Percentiles rank a stretch among this genome's conserved stretches.
Evolutionary conservation across 169 alveolate genomes (phyloP).

Genomic region (Miamiensis avidus): DNA sequence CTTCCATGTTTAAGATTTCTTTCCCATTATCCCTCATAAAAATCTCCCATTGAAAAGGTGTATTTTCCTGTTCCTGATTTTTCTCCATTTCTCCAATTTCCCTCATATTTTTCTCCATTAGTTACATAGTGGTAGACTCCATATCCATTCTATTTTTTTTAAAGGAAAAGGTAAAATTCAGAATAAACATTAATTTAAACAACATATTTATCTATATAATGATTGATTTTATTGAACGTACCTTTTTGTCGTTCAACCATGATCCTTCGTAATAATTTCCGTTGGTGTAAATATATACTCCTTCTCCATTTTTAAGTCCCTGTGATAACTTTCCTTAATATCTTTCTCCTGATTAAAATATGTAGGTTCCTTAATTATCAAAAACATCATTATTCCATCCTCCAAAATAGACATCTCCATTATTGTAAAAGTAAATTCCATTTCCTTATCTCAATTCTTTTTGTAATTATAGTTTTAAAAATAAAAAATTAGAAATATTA

Average conservation of each 20-base stretch:
- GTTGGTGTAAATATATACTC: slow-evolving; percentile 35
- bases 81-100: slow-evolving; percentile 46
- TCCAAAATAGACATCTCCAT: slow-evolving; percentile 47
- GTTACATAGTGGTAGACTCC: slow-evolving; percentile 38
- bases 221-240: slow-evolving; percentile 26
- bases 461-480: slow-evolving; percentile 5
- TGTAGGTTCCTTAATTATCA: slow-evolving; percentile 44
- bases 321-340: slow-evolving; percentile 41
- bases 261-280: slow-evolving; percentile 44
- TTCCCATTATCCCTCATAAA: slow-evolving; percentile 39
- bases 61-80: slow-evolving; percentile 41
- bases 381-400: slow-evolving; percentile 42
- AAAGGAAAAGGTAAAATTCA: slow-evolving; percentile 27
- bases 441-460: slow-evolving; percentile 38
- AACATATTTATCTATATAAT: slow-evolving; percentile 25
- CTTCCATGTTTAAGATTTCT: slow-evolving; percentile 32
- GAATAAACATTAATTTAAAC: slow-evolving; percentile 32
- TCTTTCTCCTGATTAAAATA: slow-evolving; percentile 50
- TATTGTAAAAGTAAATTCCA: slow-evolving; percentile 41
- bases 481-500: too few relatives aligned
- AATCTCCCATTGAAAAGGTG: slow-evolving; percentile 34
- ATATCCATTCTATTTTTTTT: slow-evolving; percentile 36
- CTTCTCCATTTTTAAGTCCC: slow-evolving; percentile 41
- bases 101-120: slow-evolving; percentile 44
- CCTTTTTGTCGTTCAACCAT: slow-evolving; percentile 46